Percentiles rank a stretch among this genome's conserved stretches.
These are phyloP conservation scores for Verticillium dahliae DNA, from an alignment of 2,329 filamentous ascomycete species.

Conservation along the genomic window DNA sequence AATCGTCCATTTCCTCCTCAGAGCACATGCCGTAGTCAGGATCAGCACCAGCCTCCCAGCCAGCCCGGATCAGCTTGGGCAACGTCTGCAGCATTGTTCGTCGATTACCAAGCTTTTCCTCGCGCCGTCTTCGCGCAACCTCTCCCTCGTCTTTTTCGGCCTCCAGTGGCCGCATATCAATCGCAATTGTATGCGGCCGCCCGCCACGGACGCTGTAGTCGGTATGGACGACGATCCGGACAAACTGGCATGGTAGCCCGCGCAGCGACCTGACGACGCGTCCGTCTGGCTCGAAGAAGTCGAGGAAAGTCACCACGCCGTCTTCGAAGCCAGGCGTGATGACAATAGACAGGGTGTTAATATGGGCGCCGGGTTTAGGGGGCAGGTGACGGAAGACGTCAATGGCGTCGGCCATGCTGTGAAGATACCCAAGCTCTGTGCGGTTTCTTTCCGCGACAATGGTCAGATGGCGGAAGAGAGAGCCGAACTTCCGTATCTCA, in stretches of 20 bases:
- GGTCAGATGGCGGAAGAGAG: conserved; percentile 31
- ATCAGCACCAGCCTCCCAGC: conserved; percentile 1
- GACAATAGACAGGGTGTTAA: conserved; percentile 36
- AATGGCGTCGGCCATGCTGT: conserved; percentile 27
- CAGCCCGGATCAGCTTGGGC: conserved; percentile 3
- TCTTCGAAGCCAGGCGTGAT: conserved; percentile 22
- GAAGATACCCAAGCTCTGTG: conserved; percentile 15
- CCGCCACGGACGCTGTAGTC: conserved; percentile 5
- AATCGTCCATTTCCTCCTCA: conserved; percentile 7
- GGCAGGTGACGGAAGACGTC: conserved; percentile 21
- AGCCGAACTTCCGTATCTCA: conserved; percentile 26
- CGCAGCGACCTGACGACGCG: conserved; percentile 23
- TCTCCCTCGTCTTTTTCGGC: conserved; percentile 6
- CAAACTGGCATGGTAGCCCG: conserved; percentile 24
- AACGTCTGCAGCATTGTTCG: conserved; percentile 6
- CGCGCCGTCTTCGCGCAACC: conserved; percentile 10
- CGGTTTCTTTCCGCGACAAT: conserved; percentile 37
- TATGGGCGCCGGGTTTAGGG: conserved; percentile 11
- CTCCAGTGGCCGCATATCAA: conserved; percentile 12
- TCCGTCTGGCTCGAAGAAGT: conserved; percentile 24
- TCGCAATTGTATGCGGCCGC: conserved; percentile 2
- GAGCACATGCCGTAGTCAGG: not conserved
- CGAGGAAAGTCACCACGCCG: conserved; percentile 23
- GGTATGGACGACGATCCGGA: conserved; percentile 27
- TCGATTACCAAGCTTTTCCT: conserved; percentile 6